phyloP scores from a whole-genome alignment of 306 rosid species.

The Mimosa bimucronata region DNA sequence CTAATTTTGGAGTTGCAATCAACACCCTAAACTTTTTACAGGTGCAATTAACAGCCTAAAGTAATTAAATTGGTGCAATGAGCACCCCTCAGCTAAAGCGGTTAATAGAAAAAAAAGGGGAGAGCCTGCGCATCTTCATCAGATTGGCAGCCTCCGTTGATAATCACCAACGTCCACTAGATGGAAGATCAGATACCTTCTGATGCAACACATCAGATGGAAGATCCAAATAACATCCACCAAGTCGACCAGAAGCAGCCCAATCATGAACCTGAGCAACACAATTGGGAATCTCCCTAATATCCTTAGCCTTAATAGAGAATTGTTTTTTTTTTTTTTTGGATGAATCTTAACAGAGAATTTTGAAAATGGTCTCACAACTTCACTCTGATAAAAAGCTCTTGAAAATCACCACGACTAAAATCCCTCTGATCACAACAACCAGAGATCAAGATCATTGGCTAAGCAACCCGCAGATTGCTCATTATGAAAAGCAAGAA shows the following conservation, averaged over 20 bases:
- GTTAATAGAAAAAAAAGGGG: too few species aligned
- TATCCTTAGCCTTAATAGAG: conserved; percentile 58
- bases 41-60: too few species aligned
- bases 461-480: conserved; percentile 97
- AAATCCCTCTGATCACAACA: conserved; percentile 72
- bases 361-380: conserved; percentile 75
- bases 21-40: too few species aligned
- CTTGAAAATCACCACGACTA: conserved; percentile 99
- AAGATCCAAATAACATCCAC: conserved; percentile 87
- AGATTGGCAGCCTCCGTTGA: too few species aligned
- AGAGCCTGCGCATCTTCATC: too few species aligned
- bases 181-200: conserved; percentile 50
- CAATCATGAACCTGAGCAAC: conserved; percentile 59
- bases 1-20: too few species aligned
- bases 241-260: conserved; percentile 70
- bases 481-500: conserved; percentile 90
- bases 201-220: conserved; percentile 85
- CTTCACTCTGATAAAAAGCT: conserved; percentile 84
- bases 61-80: too few species aligned
- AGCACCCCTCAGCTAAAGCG: too few species aligned
- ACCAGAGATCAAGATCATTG: conserved; percentile 87
- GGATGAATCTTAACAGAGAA: conserved; percentile 68
- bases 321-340: too few species aligned
- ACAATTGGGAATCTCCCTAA: conserved; percentile 63
- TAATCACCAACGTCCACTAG: too few species aligned